A percentile compares a stretch with the other conserved stretches of the same genome.
Conservation (phyloP, 31 red algal genomes). For the Odonthalia washingtoniensis region DNA sequence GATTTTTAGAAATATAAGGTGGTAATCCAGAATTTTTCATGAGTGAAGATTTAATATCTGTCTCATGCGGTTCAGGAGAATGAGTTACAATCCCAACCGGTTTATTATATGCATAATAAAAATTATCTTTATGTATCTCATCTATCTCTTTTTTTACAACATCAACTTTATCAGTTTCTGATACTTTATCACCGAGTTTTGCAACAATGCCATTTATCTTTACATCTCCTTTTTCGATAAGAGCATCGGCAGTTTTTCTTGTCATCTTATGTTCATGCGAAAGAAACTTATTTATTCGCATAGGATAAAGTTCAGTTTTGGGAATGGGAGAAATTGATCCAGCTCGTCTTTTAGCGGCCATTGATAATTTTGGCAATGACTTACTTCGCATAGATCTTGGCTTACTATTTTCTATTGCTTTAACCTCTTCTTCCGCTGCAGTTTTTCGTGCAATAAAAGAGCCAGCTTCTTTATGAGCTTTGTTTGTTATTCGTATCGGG, state of each 20-base stretch:
- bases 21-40: background rate
- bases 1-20: constrained; percentile 10
- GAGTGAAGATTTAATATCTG: background rate
- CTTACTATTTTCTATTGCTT: too few species aligned
- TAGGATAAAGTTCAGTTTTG: constrained; percentile 6
- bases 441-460: too few species aligned
- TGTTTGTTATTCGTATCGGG: too few species aligned
- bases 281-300: constrained; percentile 14
- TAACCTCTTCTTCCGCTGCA: too few species aligned
- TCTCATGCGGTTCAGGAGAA: background rate
- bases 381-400: too few species aligned
- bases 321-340: too few species aligned
- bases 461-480: too few species aligned
- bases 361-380: too few species aligned
- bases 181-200: constrained; percentile 4
- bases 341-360: too few species aligned
- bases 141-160: background rate
- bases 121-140: background rate
- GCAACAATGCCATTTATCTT: constrained; percentile 4
- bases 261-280: background rate
- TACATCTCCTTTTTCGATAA: constrained; percentile 22
- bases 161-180: constrained; percentile 15
- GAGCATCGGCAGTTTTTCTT: background rate
- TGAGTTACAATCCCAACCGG: constrained; percentile 28
- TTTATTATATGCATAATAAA: constrained; percentile 40